Conservation (phyloP, 179 eudicot genomes). For the Kewa caespitosa region DNA sequence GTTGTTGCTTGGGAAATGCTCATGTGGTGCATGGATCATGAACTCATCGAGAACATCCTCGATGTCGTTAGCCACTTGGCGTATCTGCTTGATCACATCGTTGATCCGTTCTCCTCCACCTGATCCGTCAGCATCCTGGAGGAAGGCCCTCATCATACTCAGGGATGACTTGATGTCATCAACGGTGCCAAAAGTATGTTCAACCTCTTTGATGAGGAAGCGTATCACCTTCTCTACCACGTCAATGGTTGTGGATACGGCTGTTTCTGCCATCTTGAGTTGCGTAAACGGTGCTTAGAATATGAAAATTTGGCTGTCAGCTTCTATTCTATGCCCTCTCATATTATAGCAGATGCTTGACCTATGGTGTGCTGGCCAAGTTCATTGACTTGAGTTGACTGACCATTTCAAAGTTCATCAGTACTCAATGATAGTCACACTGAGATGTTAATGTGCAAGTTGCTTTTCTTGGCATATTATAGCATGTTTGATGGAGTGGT, state of each 20-base stretch:
- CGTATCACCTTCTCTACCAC: background rate
- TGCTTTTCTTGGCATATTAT: no score
- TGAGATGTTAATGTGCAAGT: no score
- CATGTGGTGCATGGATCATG: background rate
- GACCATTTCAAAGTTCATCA: no score
- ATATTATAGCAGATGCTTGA: no score
- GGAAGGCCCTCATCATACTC: background rate
- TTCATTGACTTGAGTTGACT: no score
- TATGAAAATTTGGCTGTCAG: no score
- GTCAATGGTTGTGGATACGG: background rate
- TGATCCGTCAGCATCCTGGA: background rate
- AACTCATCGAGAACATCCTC: background rate
- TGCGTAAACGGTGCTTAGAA: no score
- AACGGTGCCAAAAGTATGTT: background rate
- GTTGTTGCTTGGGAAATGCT: background rate
- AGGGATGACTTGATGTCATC: background rate
- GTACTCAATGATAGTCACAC: no score
- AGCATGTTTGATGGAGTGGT: no score
- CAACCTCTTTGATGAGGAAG: background rate
- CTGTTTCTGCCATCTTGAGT: background rate
- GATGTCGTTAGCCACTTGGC: background rate
- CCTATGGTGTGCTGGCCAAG: no score
- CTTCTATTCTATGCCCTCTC: no score
- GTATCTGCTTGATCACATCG: background rate
- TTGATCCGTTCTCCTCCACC: background rate